A percentile compares a stretch with the other conserved stretches of the same genome.
phyloP scores from a whole-genome alignment of 148 eudicot species.

The Fagopyrum homotropicum region DNA sequence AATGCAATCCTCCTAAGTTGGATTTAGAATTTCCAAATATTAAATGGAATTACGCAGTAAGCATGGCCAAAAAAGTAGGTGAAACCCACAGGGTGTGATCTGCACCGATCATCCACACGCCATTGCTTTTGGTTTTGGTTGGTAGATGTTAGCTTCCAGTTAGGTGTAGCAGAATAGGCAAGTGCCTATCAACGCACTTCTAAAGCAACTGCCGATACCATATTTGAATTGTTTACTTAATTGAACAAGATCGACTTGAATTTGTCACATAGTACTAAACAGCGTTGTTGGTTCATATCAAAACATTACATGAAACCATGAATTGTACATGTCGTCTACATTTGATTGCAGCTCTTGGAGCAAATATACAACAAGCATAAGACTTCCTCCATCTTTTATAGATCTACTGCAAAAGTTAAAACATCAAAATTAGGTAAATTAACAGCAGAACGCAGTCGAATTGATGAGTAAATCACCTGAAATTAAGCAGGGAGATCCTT shows the following conservation, averaged over 20 bases:
- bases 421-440: neutral
- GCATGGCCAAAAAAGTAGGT: constrained; percentile 2
- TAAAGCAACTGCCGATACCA: too few relatives aligned
- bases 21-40: neutral
- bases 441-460: neutral
- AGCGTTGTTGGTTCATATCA: too few relatives aligned
- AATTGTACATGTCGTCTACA: neutral
- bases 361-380: neutral
- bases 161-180: neutral
- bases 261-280: too few relatives aligned
- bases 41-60: neutral
- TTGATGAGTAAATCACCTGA: constrained; percentile 12
- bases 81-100: neutral
- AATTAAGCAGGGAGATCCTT: constrained; percentile 30
- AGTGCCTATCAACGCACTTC: neutral
- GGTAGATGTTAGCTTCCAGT: constrained; percentile 9
- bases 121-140: neutral
- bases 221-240: too few relatives aligned
- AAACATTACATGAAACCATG: too few relatives aligned
- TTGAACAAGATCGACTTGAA: too few relatives aligned
- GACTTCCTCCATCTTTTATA: constrained; percentile 1
- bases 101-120: neutral
- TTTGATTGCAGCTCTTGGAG: neutral
- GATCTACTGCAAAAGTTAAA: neutral
- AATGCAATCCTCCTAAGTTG: neutral